phyloP scores from a whole-genome alignment of 768 basidiomycete genomes.

The Gymnopilus junonius region DNA sequence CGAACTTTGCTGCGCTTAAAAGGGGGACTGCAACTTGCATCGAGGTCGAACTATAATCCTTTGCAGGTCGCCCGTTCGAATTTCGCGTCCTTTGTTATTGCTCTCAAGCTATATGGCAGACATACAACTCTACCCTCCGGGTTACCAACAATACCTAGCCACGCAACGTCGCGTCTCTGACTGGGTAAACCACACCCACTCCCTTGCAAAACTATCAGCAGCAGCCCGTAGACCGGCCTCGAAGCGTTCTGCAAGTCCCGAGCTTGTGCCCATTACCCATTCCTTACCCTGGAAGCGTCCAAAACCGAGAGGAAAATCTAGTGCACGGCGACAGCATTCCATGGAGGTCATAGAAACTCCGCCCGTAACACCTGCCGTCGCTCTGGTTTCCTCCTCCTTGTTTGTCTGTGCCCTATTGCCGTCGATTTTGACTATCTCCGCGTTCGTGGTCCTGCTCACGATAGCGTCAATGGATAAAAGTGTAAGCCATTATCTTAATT shows the following conservation, averaged over 20 bases:
- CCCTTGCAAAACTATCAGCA: not conserved
- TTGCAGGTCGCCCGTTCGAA: not conserved
- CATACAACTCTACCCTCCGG: constrained; percentile 1
- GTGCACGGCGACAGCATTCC: not conserved
- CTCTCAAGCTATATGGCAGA: constrained; percentile 5
- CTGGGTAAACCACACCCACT: constrained; percentile 14
- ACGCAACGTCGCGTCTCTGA: constrained; percentile 17
- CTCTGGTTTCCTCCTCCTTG: constrained; percentile 16
- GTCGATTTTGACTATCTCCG: constrained; percentile 14
- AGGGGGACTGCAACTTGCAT: not conserved
- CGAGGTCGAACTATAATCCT: not conserved
- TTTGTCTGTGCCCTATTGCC: constrained; percentile 14
- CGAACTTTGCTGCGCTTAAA: not conserved
- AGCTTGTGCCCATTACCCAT: not conserved
- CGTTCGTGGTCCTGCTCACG: constrained; percentile 13
- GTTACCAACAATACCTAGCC: constrained; percentile 12
- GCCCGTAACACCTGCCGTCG: constrained; percentile 9
- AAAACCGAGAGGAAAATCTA: not conserved
- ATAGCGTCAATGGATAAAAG: constrained; percentile 4
- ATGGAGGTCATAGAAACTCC: not conserved
- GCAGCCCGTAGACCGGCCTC: not conserved
- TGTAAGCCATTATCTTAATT: not conserved
- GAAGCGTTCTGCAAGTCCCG: not conserved
- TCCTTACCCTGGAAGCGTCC: not conserved
- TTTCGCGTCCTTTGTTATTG: not conserved